These are phyloP conservation scores for Dipteronia sinensis DNA, from an alignment of 345 rosid genomes.

Conservation along the genomic window DNA sequence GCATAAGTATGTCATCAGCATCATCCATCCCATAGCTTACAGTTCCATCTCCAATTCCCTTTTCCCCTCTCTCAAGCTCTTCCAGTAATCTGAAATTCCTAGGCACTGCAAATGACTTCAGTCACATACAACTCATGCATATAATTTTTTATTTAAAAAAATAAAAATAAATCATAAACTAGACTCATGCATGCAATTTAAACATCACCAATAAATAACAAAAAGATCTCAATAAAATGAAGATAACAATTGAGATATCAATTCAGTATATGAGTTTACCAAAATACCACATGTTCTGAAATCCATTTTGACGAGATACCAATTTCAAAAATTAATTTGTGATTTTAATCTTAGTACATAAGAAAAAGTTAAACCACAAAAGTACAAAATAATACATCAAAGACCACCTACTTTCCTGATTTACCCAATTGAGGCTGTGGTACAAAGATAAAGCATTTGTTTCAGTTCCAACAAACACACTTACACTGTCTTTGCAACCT, in stretches of 20 bases:
- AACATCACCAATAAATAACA: neutral
- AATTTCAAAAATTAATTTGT: neutral
- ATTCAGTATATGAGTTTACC: neutral
- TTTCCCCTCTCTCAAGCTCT: conserved; percentile 86
- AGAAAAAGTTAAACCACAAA: neutral
- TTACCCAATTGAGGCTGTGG: neutral
- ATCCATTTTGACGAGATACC: neutral
- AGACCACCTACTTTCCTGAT: neutral
- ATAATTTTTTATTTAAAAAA: too few species aligned
- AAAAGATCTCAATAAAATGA: neutral
- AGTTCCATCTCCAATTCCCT: conserved; percentile 91
- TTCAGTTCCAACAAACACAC: neutral
- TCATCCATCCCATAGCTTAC: conserved; percentile 99
- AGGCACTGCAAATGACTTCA: conserved; percentile 51
- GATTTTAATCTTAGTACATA: neutral
- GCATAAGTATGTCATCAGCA: conserved; percentile 92
- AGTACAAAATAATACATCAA: neutral
- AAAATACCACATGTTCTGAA: neutral
- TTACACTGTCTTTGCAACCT: neutral
- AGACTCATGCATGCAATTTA: neutral
- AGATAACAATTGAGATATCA: neutral
- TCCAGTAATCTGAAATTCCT: conserved; percentile 73
- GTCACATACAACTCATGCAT: neutral
- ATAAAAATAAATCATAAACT: neutral
- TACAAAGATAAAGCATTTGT: neutral